phyloP scores from a whole-genome alignment of 2,329 filamentous ascomycete genomes.

The Sporothrix pallida region DNA sequence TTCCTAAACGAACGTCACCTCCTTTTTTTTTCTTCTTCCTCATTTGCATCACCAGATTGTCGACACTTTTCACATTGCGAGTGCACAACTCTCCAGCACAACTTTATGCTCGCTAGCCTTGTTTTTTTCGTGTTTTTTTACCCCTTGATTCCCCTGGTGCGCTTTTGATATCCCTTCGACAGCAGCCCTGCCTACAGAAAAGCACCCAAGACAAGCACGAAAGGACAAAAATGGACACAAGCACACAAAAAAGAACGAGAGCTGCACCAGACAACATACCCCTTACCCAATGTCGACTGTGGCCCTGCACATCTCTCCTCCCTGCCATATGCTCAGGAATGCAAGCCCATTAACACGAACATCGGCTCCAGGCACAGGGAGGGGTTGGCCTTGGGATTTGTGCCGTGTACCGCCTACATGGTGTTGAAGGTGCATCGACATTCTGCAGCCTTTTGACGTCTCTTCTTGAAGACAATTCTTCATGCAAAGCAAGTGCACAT shows the following conservation, averaged over 20 bases:
- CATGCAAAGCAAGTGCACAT: background rate
- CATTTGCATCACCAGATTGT: background rate
- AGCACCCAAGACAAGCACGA: background rate
- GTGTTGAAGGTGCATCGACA: background rate
- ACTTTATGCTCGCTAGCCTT: background rate
- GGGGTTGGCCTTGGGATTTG: background rate
- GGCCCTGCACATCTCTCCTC: constrained; percentile 24
- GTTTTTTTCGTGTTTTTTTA: constrained; percentile 3
- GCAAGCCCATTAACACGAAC: background rate
- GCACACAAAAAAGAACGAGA: too few relatives aligned
- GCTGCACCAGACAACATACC: background rate
- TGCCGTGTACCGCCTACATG: background rate
- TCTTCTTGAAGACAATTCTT: background rate
- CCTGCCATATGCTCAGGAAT: constrained; percentile 26
- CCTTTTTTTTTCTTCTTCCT: constrained; percentile 1
- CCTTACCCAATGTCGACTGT: constrained; percentile 13
- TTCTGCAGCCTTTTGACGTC: background rate
- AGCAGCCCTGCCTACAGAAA: background rate
- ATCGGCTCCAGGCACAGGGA: background rate
- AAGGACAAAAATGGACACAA: background rate
- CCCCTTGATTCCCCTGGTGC: constrained; percentile 30
- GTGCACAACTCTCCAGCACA: background rate
- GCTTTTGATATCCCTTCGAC: background rate
- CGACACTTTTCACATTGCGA: background rate
- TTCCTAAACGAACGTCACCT: background rate